Base-by-base conservation (phyloP, 768 basidiomycete genomes). In the Collybiopsis confluens region DNA sequence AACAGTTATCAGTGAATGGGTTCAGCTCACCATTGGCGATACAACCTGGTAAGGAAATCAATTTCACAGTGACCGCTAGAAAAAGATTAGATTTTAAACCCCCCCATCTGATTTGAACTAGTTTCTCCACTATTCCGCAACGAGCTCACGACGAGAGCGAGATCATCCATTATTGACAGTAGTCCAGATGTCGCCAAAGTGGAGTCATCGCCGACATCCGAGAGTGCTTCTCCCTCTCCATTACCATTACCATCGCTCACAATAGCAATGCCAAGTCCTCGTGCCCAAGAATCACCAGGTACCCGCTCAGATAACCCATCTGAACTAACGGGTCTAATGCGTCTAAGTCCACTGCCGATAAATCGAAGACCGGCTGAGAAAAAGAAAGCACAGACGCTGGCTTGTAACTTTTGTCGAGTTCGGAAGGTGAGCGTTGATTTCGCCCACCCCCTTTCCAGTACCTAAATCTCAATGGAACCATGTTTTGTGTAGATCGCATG, bases 401-500 rank as follows among this genome's bases (percentile, higher is more conserved):
- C 76, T 54, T 77, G 75, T 55, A 60, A 74, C 41, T 77, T 77
- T 65, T 77, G 75, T 60, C 68, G 75, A 58, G 73, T 74, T 64
- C 64, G 75, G 60, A 77, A 77, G 64, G 76, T 77, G 59, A 20
- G 41, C 7, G 24, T 18, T 30, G 10, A n/a, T 36, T 53, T 35
- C 16, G 18, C 9, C 7, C 3, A 16, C 28, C 13, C 4, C 16
- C 8, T 4, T 50, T n/a, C 23, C 20, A 16, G n/a, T 6, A 26
- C 9, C 23, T 24, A 15, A 37, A 15, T 11, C 26, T 11, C 11
- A 15, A n/a, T 2, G 43, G 49, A 51, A 56, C 45, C 33, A 54
- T 37, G 13, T 42, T n/a, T 4, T 36, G 26, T 40, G 13, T 13
- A 86, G 68, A 86, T 86, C 46, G 85, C 85, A 8, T 86, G 85